Evolutionary conservation across 1,139 yeast species (phyloP), one percentile per base, ranked within the genome.

Genomic region (Dujonia santamariae): DNA sequence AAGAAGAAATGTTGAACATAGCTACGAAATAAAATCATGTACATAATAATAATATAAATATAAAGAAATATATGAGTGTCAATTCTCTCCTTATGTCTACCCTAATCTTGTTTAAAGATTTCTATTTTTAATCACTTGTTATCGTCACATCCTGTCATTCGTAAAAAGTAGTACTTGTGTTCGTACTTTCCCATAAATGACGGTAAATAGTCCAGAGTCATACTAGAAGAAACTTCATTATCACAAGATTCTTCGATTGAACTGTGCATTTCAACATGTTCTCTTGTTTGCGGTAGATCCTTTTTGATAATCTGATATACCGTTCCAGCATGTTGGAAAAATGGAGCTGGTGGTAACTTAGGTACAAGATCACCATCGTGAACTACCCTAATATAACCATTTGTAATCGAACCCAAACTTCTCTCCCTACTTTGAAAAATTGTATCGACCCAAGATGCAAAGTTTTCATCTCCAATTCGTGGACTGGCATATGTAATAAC

Each of bases 401-500:
- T 45, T 3, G 45, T 40, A 20, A 72, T 51, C 14, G 5, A 3
- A 12, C 25, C 25, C n/a, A n/a, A n/a, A n/a, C n/a, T n/a, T n/a
- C n/a, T n/a, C n/a, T n/a, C n/a, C n/a, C n/a, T 40, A 40, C 3
- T 46, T n/a, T n/a, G n/a, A n/a, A n/a, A n/a, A 30, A 7, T n/a
- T 16, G 6, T 24, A 53, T 82, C 80, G 20, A 76, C 65, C 63
- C 74, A 80, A 14, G 59, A 50, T 21, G 68, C 66, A 56, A 80
- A 67, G 5, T 58, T 54, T 5, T 47, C 48, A 48, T 81, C 80
- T 2, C 85, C 87, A 20, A 82, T 59, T 45, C 73, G 73, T 0
- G 88, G 85, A 16, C 77, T 66, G 3, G 82, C 90, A 55, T 62
- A 77, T 0, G 81, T 68, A 7, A 80, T 55, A 1, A 80, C 75